Conservation (phyloP, 2,329 filamentous ascomycete genomes). For the Trichoderma asperellum region DNA sequence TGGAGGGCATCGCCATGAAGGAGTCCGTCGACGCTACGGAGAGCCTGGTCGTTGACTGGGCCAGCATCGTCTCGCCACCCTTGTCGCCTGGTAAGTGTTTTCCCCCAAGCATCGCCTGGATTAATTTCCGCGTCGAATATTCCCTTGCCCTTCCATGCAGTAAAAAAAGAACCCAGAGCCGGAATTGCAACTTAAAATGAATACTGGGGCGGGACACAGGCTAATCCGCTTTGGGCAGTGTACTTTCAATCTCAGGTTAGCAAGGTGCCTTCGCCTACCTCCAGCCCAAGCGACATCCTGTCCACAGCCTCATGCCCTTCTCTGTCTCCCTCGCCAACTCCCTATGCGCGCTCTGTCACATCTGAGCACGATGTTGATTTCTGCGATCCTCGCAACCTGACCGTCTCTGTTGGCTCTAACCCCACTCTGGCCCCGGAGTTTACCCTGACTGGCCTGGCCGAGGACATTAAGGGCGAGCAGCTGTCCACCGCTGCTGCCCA, state of each 20-base stretch:
- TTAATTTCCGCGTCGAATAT: constrained; percentile 22
- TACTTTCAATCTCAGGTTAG: constrained; percentile 53
- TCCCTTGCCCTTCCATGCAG: constrained; percentile 7
- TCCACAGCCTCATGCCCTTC: constrained; percentile 80
- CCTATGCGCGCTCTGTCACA: constrained; percentile 69
- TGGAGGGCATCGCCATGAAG: constrained; percentile 69
- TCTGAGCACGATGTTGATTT: constrained; percentile 79
- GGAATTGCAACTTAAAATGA: constrained; percentile 15
- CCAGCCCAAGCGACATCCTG: constrained; percentile 70
- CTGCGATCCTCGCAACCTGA: constrained; percentile 89
- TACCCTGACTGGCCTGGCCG: constrained; percentile 65
- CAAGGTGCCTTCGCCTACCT: constrained; percentile 63
- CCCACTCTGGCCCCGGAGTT: constrained; percentile 63
- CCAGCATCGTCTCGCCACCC: constrained; percentile 76
- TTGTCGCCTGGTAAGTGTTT: constrained; percentile 82
- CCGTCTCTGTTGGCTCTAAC: constrained; percentile 62
- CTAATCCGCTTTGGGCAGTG: constrained; percentile 50
- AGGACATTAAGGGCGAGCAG: constrained; percentile 60
- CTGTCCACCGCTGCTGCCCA: constrained; percentile 49
- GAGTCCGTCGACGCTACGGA: constrained; percentile 73
- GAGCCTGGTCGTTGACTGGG: constrained; percentile 77
- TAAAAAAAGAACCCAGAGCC: not conserved
- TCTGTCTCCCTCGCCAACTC: constrained; percentile 83
- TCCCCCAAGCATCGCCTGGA: too few relatives aligned
- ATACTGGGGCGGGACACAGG: constrained; percentile 35